Evolutionary conservation across 441 rosid species (phyloP).

Genomic region (Flueggea neowawraea): DNA sequence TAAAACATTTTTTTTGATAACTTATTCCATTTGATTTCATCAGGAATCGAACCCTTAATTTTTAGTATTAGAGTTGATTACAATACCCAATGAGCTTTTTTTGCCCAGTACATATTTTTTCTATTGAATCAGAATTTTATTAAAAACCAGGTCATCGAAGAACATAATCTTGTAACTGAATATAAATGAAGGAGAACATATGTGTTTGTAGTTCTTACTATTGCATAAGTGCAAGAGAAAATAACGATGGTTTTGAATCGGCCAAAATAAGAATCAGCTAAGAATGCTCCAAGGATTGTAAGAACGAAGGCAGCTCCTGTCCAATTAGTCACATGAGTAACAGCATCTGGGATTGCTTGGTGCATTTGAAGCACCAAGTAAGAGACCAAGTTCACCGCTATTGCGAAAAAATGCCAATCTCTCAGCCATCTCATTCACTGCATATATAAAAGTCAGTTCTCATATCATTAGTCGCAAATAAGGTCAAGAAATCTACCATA

Average conservation of each 20-base stretch:
- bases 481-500: too few species aligned
- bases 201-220: conserved; percentile 10
- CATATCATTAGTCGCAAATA: background rate
- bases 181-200: background rate
- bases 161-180: background rate
- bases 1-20: too few species aligned
- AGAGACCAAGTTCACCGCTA: conserved; percentile 9
- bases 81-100: too few species aligned
- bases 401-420: conserved; percentile 15
- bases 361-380: conserved; percentile 1
- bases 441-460: background rate
- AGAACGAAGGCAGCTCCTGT: conserved; percentile 25
- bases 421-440: conserved; percentile 6
- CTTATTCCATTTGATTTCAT: too few species aligned
- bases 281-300: conserved; percentile 26
- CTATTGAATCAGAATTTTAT: too few species aligned
- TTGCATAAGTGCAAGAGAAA: conserved; percentile 25
- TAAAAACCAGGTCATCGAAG: too few species aligned
- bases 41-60: too few species aligned
- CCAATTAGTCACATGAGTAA: conserved; percentile 11
- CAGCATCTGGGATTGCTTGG: conserved; percentile 5
- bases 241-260: conserved; percentile 34
- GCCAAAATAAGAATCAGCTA: conserved; percentile 33
- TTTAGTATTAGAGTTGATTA: too few species aligned
- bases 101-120: too few species aligned